Percentiles rank a stretch among this genome's conserved stretches.
Conservation (phyloP, 2,329 filamentous ascomycete species). For the Hymenoscyphus infarciens region DNA sequence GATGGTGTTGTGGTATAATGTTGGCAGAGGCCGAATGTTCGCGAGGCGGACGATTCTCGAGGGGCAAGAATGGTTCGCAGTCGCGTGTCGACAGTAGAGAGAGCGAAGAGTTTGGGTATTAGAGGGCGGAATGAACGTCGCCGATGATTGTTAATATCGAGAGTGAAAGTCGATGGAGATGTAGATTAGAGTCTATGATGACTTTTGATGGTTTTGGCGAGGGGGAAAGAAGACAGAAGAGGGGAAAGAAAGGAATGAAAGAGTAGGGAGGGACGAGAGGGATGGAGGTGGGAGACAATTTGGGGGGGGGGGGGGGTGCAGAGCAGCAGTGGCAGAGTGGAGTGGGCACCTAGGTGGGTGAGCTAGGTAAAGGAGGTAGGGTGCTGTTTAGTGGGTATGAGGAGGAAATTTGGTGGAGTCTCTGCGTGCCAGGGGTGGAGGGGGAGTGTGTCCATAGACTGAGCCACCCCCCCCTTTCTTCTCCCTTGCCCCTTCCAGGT, state of each 20-base stretch:
- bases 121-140: conserved; percentile 29
- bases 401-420: conserved; percentile 18
- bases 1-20: conserved; percentile 40
- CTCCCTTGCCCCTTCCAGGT: neutral
- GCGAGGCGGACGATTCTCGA: conserved; percentile 28
- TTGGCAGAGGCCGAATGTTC: conserved; percentile 32
- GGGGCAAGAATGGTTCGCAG: conserved; percentile 23
- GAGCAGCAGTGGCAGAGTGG: conserved; percentile 16
- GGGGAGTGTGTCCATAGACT: conserved; percentile 9
- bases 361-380: no score
- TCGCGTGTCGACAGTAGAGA: conserved; percentile 23
- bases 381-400: conserved; percentile 16
- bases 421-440: conserved; percentile 9
- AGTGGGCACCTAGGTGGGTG: conserved; percentile 21
- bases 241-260: conserved; percentile 16
- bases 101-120: conserved; percentile 17
- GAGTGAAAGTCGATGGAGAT: conserved; percentile 15
- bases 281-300: conserved; percentile 12
- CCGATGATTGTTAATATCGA: conserved; percentile 32
- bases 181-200: conserved; percentile 7
- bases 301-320: conserved; percentile 23
- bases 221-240: conserved; percentile 26
- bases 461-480: conserved; percentile 4
- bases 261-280: conserved; percentile 15
- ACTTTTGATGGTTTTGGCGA: conserved; percentile 13